Conservation (phyloP, 257 asterid genomes). For the Rhazya stricta region DNA sequence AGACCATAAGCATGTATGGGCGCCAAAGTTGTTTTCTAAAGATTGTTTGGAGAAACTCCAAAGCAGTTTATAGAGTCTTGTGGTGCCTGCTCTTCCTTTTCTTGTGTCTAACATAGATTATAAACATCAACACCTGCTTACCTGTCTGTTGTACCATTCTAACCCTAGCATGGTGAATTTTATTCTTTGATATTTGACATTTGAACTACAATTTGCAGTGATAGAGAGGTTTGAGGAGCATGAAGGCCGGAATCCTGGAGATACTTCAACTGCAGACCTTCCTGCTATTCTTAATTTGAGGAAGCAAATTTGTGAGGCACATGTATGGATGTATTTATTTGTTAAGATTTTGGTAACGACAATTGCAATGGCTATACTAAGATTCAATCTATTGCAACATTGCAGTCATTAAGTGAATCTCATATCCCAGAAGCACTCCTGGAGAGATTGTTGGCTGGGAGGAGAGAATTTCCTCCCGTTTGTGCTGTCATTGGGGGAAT, state of each 20-base stretch:
- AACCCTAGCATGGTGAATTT: not conserved
- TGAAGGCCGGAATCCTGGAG: slow-evolving; percentile 65
- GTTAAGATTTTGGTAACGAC: not conserved
- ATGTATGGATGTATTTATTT: slow-evolving; percentile 35
- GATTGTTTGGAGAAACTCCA: not conserved
- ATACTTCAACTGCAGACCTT: slow-evolving; percentile 67
- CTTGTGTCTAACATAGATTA: not conserved
- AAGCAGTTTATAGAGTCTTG: not conserved
- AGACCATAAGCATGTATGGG: too few relatives aligned
- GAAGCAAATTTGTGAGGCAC: slow-evolving; percentile 66
- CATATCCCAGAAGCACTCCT: slow-evolving; percentile 76
- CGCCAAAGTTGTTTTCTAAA: too few relatives aligned
- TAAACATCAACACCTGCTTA: too few relatives aligned
- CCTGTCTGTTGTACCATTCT: not conserved
- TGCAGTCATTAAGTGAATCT: slow-evolving; percentile 64
- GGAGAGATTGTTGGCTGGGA: slow-evolving; percentile 59
- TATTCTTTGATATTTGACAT: not conserved
- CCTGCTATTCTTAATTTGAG: slow-evolving; percentile 51
- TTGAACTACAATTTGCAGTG: slow-evolving; percentile 39
- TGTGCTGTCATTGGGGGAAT: slow-evolving; percentile 90
- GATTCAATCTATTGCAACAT: not conserved
- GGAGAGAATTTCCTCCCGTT: slow-evolving; percentile 84
- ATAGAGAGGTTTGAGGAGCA: slow-evolving; percentile 79
- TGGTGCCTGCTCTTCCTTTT: not conserved
- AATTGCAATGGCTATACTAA: not conserved